Percentiles rank a stretch among this genome's conserved stretches.
phyloP scores from a whole-genome alignment of 164 flowering plant species.

The Liquidambar formosana region DNA sequence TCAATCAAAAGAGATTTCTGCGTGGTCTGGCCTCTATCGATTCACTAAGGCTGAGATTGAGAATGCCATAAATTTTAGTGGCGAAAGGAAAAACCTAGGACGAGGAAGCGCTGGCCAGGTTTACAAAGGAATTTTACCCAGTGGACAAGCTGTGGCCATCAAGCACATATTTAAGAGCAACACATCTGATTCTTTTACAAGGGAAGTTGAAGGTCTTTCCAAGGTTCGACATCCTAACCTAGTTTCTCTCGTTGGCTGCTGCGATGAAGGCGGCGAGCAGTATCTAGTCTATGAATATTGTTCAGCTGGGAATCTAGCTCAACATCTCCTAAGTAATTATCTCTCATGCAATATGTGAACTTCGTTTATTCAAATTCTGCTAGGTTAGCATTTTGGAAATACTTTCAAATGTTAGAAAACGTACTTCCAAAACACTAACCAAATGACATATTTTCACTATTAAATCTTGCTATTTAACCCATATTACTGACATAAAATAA shows the following conservation, averaged over 20 bases:
- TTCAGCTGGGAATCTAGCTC: slow-evolving; percentile 63
- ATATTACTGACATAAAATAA: no score
- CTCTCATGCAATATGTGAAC: neutral
- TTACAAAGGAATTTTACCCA: slow-evolving; percentile 65
- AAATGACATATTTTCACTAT: neutral
- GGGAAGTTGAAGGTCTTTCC: slow-evolving; percentile 69
- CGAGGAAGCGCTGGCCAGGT: slow-evolving; percentile 75
- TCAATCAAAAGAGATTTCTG: slow-evolving; percentile 21
- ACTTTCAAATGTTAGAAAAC: neutral
- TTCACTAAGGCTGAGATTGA: slow-evolving; percentile 70
- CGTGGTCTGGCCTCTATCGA: slow-evolving; percentile 62
- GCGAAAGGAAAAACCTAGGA: slow-evolving; percentile 43
- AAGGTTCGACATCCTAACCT: slow-evolving; percentile 66
- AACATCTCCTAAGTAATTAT: slow-evolving; percentile 51
- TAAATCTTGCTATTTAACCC: no score
- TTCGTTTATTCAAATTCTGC: no score
- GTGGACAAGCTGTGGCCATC: slow-evolving; percentile 73
- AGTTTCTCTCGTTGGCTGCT: slow-evolving; percentile 67
- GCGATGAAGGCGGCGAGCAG: slow-evolving; percentile 58
- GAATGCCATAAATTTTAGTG: slow-evolving; percentile 42
- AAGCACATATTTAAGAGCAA: slow-evolving; percentile 59
- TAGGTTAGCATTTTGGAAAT: neutral
- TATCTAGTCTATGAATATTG: slow-evolving; percentile 74
- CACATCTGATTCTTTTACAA: slow-evolving; percentile 47
- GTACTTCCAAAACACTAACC: neutral